phyloP scores from a whole-genome alignment of 495 filamentous ascomycete genomes.

The Aspergillus mulundensis region DNA sequence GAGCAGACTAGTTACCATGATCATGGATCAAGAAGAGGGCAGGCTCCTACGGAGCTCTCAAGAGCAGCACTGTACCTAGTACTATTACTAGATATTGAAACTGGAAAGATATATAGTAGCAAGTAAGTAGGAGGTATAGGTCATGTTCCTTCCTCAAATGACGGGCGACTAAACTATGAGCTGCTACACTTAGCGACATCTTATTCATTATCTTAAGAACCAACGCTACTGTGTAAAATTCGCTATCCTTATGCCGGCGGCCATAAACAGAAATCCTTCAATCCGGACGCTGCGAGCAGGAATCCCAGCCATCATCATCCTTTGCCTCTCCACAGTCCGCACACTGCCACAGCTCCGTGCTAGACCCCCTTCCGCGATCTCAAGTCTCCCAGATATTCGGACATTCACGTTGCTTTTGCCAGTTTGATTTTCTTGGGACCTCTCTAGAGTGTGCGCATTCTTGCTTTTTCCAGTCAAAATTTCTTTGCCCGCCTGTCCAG shows the following conservation, averaged over 20 bases:
- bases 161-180: neutral
- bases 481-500: slow-evolving; percentile 8
- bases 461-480: slow-evolving; percentile 9
- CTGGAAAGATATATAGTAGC: neutral
- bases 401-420: slow-evolving; percentile 13
- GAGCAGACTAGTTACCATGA: too few species aligned
- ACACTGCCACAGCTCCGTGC: slow-evolving; percentile 21
- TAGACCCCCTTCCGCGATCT: slow-evolving; percentile 13
- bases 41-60: neutral
- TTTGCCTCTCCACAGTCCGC: slow-evolving; percentile 18
- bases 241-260: slow-evolving; percentile 19
- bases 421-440: slow-evolving; percentile 11
- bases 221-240: slow-evolving; percentile 13
- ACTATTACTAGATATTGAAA: neutral
- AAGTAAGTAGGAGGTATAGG: neutral
- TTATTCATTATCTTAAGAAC: slow-evolving; percentile 12
- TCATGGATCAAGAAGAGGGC: neutral
- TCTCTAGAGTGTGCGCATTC: slow-evolving; percentile 3
- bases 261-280: slow-evolving; percentile 26
- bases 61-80: neutral
- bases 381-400: slow-evolving; percentile 18
- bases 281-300: slow-evolving; percentile 8
- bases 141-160: neutral
- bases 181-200: neutral
- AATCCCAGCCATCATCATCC: slow-evolving; percentile 18